Conservation (phyloP, 768 basidiomycete genomes). For the Tylopilus subfusipes region DNA sequence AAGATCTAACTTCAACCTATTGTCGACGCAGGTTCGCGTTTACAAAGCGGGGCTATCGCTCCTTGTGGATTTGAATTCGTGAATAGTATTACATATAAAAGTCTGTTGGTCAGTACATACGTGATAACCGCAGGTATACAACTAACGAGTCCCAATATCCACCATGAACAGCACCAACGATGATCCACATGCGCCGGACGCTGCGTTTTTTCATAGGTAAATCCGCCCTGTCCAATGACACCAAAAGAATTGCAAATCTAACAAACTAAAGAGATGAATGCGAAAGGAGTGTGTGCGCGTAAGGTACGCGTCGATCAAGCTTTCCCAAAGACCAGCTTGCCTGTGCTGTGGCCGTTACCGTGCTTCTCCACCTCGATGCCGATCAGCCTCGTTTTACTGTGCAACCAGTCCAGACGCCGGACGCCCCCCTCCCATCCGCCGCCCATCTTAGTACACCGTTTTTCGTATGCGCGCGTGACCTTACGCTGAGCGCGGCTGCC, state of each 20-base stretch:
- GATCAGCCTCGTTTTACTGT: conserved; percentile 53
- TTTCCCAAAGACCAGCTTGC: conserved; percentile 48
- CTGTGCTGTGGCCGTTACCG: conserved; percentile 35
- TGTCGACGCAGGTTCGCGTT: too few relatives aligned
- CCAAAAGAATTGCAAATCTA: not conserved
- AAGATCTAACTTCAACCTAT: too few relatives aligned
- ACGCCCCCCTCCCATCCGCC: conserved; percentile 71
- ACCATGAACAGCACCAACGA: conserved; percentile 7
- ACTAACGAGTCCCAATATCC: conserved; percentile 18
- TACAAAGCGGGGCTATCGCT: too few relatives aligned
- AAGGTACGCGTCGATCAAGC: conserved; percentile 24
- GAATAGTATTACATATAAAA: too few relatives aligned
- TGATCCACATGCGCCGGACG: conserved; percentile 13
- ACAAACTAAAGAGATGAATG: not conserved
- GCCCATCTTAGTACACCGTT: conserved; percentile 57
- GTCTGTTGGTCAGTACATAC: conserved; percentile 5
- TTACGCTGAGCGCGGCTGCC: conserved; percentile 56
- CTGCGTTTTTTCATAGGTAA: not conserved
- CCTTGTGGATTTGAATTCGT: too few relatives aligned
- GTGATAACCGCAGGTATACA: conserved; percentile 5
- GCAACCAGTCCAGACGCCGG: conserved; percentile 63
- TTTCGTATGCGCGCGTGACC: conserved; percentile 59
- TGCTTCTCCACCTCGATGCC: conserved; percentile 59
- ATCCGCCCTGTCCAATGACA: not conserved
- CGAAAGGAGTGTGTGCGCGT: conserved; percentile 5